phyloP scores from a whole-genome alignment of 2,329 filamentous ascomycete genomes.

The Orbilia ellipsospora region DNA sequence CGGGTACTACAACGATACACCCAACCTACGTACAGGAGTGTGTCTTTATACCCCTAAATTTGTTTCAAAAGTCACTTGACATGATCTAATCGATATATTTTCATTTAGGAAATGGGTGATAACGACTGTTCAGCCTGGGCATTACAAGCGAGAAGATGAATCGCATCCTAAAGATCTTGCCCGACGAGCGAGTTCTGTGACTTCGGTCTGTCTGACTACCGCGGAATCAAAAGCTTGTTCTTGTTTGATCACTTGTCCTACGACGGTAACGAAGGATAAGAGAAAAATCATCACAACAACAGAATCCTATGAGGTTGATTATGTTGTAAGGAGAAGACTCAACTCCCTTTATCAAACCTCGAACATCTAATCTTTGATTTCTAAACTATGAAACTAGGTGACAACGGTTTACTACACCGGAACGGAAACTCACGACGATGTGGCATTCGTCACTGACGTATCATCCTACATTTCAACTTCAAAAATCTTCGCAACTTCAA shows the following conservation, averaged over 20 bases:
- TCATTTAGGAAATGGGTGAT: conserved; percentile 30
- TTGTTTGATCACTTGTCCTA: conserved; percentile 27
- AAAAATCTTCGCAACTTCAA: neutral
- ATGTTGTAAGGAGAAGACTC: conserved; percentile 6
- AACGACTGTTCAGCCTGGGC: conserved; percentile 10
- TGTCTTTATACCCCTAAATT: neutral
- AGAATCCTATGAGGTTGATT: conserved; percentile 1
- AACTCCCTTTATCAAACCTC: too few relatives aligned
- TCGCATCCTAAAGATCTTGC: conserved; percentile 17
- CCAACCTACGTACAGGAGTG: conserved; percentile 8
- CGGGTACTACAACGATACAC: neutral
- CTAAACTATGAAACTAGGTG: too few relatives aligned
- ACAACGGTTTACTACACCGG: neutral
- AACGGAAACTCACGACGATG: neutral
- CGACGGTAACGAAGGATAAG: conserved; percentile 18
- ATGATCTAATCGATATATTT: neutral
- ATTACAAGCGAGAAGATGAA: conserved; percentile 10
- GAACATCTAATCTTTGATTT: too few relatives aligned
- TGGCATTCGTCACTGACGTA: neutral
- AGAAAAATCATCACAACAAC: conserved; percentile 19
- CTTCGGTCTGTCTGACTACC: conserved; percentile 33
- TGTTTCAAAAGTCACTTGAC: neutral
- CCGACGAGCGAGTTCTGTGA: conserved; percentile 6
- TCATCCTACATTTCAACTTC: neutral
- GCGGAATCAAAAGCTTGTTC: conserved; percentile 35